phyloP scores from a whole-genome alignment of 2,329 filamentous ascomycete genomes.

The Colletotrichum nymphaeae region DNA sequence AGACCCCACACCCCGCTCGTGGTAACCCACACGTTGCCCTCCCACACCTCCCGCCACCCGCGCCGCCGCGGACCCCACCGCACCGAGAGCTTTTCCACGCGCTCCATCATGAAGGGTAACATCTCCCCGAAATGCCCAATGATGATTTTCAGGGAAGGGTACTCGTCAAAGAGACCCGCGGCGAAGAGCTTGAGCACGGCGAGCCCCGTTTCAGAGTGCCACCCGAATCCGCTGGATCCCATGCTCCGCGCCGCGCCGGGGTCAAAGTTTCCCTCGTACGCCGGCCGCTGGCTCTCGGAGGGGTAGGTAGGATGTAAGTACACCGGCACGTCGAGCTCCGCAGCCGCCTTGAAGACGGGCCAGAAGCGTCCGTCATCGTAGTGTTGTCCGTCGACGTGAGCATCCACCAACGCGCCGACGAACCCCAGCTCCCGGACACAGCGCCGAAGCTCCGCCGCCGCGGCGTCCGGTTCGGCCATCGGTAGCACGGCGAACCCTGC shows the following conservation, averaged over 20 bases:
- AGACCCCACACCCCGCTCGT: conserved; percentile 65
- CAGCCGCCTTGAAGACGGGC: conserved; percentile 66
- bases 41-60: conserved; percentile 61
- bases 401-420: conserved; percentile 70
- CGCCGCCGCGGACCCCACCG: conserved; percentile 46
- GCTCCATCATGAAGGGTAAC: conserved; percentile 65
- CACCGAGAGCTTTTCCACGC: conserved; percentile 47
- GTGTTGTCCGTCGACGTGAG: conserved; percentile 66
- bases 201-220: conserved; percentile 62
- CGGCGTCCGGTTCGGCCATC: conserved; percentile 64
- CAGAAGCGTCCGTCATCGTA: conserved; percentile 73
- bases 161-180: conserved; percentile 15
- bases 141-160: conserved; percentile 15
- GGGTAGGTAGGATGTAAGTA: conserved; percentile 69
- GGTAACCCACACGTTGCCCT: conserved; percentile 68
- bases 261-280: conserved; percentile 44
- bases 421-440: conserved; percentile 69
- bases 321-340: conserved; percentile 70
- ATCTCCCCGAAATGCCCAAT: conserved; percentile 40
- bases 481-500: conserved; percentile 37
- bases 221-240: conserved; percentile 57
- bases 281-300: conserved; percentile 40
- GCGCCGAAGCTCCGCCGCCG: conserved; percentile 60
- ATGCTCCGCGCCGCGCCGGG: conserved; percentile 45
- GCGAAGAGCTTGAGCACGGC: conserved; percentile 22